phyloP scores from a whole-genome alignment of 108 stramenopile genomes.

The Fistulifera solaris region DNA sequence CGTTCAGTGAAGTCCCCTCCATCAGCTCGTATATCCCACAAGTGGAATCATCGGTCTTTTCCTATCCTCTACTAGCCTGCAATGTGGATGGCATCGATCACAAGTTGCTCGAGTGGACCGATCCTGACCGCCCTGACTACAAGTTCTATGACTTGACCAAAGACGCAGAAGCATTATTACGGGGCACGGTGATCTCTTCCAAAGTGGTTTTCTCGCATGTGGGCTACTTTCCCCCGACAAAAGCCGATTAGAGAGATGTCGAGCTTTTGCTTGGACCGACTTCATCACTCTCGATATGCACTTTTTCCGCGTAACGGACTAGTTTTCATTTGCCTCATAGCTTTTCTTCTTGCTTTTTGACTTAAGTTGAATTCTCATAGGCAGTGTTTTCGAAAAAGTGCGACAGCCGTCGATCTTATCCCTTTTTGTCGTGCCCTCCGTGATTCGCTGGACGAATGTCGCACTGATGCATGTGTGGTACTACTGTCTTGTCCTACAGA shows the following conservation, averaged over 20 bases:
- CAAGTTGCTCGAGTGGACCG: conserved; percentile 65
- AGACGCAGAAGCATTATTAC: conserved; percentile 47
- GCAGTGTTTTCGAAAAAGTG: not conserved
- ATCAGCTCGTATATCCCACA: conserved; percentile 63
- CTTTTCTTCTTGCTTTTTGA: not conserved
- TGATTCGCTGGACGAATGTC: no score
- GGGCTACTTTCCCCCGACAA: conserved; percentile 19
- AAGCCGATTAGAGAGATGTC: not conserved
- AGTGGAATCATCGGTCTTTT: conserved; percentile 38
- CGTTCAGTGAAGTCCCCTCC: conserved; percentile 40
- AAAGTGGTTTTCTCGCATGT: conserved; percentile 28
- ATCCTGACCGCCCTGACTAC: conserved; percentile 43
- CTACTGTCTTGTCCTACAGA: no score
- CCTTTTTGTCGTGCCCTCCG: no score
- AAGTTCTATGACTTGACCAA: conserved; percentile 61
- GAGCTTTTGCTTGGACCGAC: not conserved
- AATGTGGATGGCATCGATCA: conserved; percentile 47
- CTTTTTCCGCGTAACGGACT: not conserved
- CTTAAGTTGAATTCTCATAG: not conserved
- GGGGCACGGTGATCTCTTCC: conserved; percentile 11
- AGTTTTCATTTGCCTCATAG: not conserved
- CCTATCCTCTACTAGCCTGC: conserved; percentile 71
- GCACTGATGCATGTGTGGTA: no score
- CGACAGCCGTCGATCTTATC: not conserved
- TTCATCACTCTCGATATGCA: not conserved